Percentiles rank a stretch among this genome's conserved stretches.
Evolutionary conservation across 805 yeast genomes (phyloP).

Genomic region (Kazachstania kunashirensis): DNA sequence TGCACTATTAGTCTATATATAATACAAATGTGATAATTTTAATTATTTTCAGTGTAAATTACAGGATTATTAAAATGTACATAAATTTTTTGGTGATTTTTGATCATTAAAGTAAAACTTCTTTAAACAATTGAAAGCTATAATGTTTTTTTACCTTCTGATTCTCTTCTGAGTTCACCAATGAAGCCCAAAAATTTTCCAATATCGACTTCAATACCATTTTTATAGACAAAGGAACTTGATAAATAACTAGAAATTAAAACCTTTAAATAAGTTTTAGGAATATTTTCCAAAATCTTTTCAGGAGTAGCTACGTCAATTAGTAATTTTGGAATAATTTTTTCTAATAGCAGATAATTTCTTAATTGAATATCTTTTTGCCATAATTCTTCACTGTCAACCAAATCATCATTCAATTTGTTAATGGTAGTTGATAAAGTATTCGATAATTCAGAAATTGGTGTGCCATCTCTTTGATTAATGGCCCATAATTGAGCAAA

Average conservation of each 20-base stretch:
- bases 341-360: slow-evolving; percentile 54
- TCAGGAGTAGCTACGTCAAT: slow-evolving; percentile 57
- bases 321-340: slow-evolving; percentile 70
- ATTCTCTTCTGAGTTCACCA: slow-evolving; percentile 43
- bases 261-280: slow-evolving; percentile 78
- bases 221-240: slow-evolving; percentile 71
- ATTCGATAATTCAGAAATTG: slow-evolving; percentile 66
- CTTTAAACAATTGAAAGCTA: not conserved
- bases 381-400: slow-evolving; percentile 76
- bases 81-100: too few species aligned
- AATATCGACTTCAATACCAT: slow-evolving; percentile 70
- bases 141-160: too few species aligned
- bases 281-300: slow-evolving; percentile 63
- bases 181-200: slow-evolving; percentile 65
- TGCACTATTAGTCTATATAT: too few species aligned
- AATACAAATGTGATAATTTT: too few species aligned
- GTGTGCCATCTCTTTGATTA: slow-evolving; percentile 50
- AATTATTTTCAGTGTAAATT: too few species aligned
- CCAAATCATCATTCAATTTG: slow-evolving; percentile 75
- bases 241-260: slow-evolving; percentile 81
- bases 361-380: slow-evolving; percentile 67
- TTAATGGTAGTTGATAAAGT: slow-evolving; percentile 74
- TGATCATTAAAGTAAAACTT: not conserved
- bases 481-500: slow-evolving; percentile 82
- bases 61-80: too few species aligned